Percentiles rank a stretch among this genome's conserved stretches.
phyloP scores from a whole-genome alignment of 164 flowering plant species.

The Vitis amurensis region DNA sequence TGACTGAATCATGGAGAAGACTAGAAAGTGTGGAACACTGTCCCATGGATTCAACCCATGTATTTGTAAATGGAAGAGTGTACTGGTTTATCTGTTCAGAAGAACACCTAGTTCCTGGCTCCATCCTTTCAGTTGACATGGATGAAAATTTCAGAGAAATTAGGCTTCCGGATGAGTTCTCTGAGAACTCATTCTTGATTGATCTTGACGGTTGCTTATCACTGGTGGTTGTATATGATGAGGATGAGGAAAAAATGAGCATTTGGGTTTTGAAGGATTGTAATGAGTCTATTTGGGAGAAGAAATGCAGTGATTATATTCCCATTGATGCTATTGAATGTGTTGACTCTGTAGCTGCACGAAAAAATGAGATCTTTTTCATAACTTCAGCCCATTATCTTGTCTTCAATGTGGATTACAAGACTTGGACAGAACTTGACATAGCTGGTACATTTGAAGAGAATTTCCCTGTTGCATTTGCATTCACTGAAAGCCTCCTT shows the following conservation, averaged over 20 bases:
- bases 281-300: constrained; percentile 6
- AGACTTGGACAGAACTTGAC: background rate
- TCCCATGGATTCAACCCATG: constrained; percentile 9
- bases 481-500: constrained; percentile 11
- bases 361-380: background rate
- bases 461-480: background rate
- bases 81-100: constrained; percentile 10
- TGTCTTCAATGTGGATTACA: constrained; percentile 2
- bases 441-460: background rate
- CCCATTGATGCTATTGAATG: background rate
- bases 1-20: constrained; percentile 10
- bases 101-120: constrained; percentile 1
- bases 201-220: constrained; percentile 7
- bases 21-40: background rate
- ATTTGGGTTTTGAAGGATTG: background rate
- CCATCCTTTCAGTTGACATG: constrained; percentile 16
- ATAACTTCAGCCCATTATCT: constrained; percentile 1
- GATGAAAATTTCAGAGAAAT: constrained; percentile 15
- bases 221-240: constrained; percentile 2
- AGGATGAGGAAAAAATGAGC: background rate
- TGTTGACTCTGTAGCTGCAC: constrained; percentile 3
- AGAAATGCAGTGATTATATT: background rate
- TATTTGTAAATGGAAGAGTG: constrained; percentile 12
- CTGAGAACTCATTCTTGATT: constrained; percentile 11
- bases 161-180: constrained; percentile 9